Conservation (phyloP, 2,329 filamentous ascomycete genomes). For the Fusarium nodosum region DNA sequence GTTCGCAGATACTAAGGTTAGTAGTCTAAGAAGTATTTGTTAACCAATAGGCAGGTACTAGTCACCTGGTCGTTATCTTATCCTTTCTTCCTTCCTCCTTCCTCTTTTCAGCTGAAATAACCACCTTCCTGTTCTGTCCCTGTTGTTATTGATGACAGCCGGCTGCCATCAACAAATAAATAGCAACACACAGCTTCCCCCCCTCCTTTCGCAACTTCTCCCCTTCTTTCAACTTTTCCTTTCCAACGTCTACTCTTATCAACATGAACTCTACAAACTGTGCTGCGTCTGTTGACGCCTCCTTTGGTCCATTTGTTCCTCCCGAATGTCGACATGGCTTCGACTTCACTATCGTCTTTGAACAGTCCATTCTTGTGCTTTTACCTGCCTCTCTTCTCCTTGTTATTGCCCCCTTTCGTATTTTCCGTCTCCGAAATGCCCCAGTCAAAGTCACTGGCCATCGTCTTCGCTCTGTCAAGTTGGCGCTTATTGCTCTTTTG, state of each 20-base stretch:
- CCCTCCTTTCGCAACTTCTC: not conserved
- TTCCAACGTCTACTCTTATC: not conserved
- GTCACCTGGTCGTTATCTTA: not conserved
- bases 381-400: slow-evolving; percentile 52
- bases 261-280: slow-evolving; percentile 47
- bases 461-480: slow-evolving; percentile 48
- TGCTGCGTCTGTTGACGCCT: slow-evolving; percentile 43
- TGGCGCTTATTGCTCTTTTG: slow-evolving; percentile 49
- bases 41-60: too few relatives aligned
- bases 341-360: slow-evolving; percentile 66
- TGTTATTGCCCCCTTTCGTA: slow-evolving; percentile 51
- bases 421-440: slow-evolving; percentile 47
- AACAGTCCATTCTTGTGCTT: slow-evolving; percentile 55
- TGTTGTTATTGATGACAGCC: not conserved
- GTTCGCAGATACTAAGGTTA: too few relatives aligned
- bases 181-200: not conserved
- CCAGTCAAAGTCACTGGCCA: slow-evolving; percentile 47
- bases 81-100: not conserved
- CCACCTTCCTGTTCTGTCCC: slow-evolving; percentile 38
- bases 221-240: not conserved
- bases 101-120: not conserved
- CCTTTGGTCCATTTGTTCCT: slow-evolving; percentile 47
- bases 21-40: too few relatives aligned
- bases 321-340: slow-evolving; percentile 57
- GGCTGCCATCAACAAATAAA: slow-evolving; percentile 2